phyloP scores from a whole-genome alignment of 345 rosid species.

The Sisymbrium irio region DNA sequence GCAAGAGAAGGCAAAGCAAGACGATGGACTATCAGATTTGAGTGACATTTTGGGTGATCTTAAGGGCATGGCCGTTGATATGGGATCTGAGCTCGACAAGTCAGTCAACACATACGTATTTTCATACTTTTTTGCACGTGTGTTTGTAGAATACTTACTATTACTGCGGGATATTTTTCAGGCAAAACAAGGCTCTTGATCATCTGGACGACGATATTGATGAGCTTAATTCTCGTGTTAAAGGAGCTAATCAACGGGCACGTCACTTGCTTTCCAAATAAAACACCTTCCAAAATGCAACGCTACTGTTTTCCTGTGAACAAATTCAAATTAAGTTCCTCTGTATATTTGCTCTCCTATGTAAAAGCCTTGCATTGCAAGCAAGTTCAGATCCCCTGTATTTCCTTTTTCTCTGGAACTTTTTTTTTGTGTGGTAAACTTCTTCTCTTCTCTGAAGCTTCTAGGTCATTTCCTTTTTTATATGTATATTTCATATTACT shows the following conservation, averaged over 20 bases:
- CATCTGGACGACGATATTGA: slow-evolving; percentile 70
- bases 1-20: slow-evolving; percentile 84
- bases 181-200: slow-evolving; percentile 92
- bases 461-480: too few species aligned
- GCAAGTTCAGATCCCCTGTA: too few species aligned
- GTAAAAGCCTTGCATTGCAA: too few species aligned
- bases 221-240: slow-evolving; percentile 72
- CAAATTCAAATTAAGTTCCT: too few species aligned
- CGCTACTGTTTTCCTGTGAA: background rate
- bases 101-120: slow-evolving; percentile 14
- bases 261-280: slow-evolving; percentile 70
- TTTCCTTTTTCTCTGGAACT: too few species aligned
- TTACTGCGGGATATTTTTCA: slow-evolving; percentile 37
- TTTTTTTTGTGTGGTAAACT: too few species aligned
- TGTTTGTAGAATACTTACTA: background rate
- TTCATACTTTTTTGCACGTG: background rate
- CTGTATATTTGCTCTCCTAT: too few species aligned
- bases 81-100: slow-evolving; percentile 90
- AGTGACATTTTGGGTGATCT: slow-evolving; percentile 80
- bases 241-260: slow-evolving; percentile 85
- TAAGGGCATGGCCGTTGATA: slow-evolving; percentile 89
- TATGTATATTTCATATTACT: too few species aligned
- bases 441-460: too few species aligned
- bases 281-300: slow-evolving; percentile 4
- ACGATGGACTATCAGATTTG: slow-evolving; percentile 77